A percentile compares a stretch with the other conserved stretches of the same genome.
phyloP scores from a whole-genome alignment of 768 basidiomycete species.

The Roridomyces roridus region DNA sequence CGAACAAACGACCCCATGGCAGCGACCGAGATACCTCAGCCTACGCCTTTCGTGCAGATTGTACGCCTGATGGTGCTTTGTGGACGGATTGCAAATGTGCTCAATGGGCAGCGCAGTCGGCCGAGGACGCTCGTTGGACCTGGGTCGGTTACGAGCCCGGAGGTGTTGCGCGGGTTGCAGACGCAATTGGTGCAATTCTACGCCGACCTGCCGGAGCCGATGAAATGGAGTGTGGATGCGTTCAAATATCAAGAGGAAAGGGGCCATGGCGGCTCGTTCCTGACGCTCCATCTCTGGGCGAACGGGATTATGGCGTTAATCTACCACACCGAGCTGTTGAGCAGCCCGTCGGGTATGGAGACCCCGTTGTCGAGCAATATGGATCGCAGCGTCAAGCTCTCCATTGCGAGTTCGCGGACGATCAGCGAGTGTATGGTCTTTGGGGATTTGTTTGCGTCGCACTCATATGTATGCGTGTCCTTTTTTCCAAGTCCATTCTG shows the following conservation, averaged over 20 bases:
- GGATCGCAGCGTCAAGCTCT: constrained; percentile 14
- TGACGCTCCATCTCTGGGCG: constrained; percentile 1
- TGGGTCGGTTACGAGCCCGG: not conserved
- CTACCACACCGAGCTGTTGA: constrained; percentile 15
- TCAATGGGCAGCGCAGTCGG: constrained; percentile 14
- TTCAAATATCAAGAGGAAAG: constrained; percentile 16
- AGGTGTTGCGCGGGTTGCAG: constrained; percentile 12
- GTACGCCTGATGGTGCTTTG: constrained; percentile 17
- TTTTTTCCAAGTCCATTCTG: not conserved
- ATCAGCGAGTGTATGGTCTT: constrained; percentile 22
- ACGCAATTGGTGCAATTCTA: constrained; percentile 17
- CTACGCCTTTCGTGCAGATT: constrained; percentile 4
- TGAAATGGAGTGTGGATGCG: constrained; percentile 15
- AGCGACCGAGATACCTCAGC: not conserved
- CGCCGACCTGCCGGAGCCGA: constrained; percentile 6
- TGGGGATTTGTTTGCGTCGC: constrained; percentile 14
- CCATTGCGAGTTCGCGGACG: constrained; percentile 15
- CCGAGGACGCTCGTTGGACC: constrained; percentile 13
- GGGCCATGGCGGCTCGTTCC: constrained; percentile 8
- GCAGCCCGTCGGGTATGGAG: constrained; percentile 8
- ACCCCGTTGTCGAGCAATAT: constrained; percentile 14
- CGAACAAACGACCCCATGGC: not conserved
- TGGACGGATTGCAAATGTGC: constrained; percentile 15
- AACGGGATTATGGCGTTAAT: constrained; percentile 1
- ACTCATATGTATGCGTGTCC: constrained; percentile 8